Base-by-base conservation (phyloP, 345 rosid genomes). In the Dimocarpus longan region DNA sequence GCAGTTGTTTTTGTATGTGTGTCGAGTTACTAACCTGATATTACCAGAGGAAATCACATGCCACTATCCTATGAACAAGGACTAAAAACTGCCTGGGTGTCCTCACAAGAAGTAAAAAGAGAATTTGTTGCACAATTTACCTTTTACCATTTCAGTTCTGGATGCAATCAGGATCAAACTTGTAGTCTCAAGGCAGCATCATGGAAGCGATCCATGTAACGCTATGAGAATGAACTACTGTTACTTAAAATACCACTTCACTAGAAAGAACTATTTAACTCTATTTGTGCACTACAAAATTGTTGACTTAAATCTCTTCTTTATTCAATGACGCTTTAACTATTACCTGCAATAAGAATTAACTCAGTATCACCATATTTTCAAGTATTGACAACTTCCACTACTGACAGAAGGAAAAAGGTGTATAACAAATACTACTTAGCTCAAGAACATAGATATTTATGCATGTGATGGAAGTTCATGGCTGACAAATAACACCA, bases 251-350 rank as follows among this genome's bases (percentile, higher is more conserved):
- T 32, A 46, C 46, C 15, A 18, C 18, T 12, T 44, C 22, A 24
- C 4, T 10, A 54, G 68, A 37, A 78, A 72, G 67, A 80, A 73
- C 86, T 90, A 92, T 74, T 88, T 87, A 72, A 90, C 95, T 82
- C 90, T 91, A 75, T 84, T 92, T 75, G 99, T 84, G 89, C 99
- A 92, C 5, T 87, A 85, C 78, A 88, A 83, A 72, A 95, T 92
- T 79, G 90, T 83, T 8, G 95, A 87, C 84, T 93, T 92, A 93
- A 93, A 95, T 95, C 77, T 90, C 92, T 85, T 91, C 96, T 81
- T 90, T 90, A 78, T 83, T 89, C 86, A 93, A 79, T 10, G 89
- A 87, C 70, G 99, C 85, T 80, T 91, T 85, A 64, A 95, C 95
- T 79, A 91, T 91, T 43, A 95, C 84, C 99, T 95, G 90, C 83